A percentile compares a stretch with the other conserved stretches of the same genome.
Conservation (phyloP, 257 asterid species). For the Solanum etuberosum region DNA sequence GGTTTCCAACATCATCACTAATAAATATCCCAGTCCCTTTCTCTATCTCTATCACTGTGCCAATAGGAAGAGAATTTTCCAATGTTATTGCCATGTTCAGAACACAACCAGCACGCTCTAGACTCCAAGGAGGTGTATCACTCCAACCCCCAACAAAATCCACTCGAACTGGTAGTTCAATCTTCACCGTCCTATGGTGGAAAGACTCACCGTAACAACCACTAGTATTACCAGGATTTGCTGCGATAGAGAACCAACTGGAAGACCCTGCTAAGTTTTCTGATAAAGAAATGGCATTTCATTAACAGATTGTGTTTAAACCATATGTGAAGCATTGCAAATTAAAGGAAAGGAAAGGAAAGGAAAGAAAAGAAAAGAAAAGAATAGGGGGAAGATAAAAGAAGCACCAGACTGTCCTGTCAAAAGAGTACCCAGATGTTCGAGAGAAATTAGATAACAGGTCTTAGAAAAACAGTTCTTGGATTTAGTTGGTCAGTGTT, state of each 20-base stretch:
- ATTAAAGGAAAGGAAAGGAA: background rate
- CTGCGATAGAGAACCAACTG: slow-evolving; percentile 8
- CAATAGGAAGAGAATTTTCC: slow-evolving; percentile 72
- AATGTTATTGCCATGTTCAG: slow-evolving; percentile 86
- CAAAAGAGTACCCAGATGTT: background rate
- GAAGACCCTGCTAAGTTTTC: slow-evolving; percentile 33
- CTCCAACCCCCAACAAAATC: slow-evolving; percentile 99
- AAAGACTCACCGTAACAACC: slow-evolving; percentile 29
- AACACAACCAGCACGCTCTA: slow-evolving; percentile 92
- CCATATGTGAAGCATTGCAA: background rate
- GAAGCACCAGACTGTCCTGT: background rate
- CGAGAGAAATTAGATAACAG: background rate
- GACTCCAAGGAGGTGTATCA: slow-evolving; percentile 98
- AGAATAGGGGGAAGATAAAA: background rate
- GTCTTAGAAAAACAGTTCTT: background rate
- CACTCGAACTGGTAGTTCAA: slow-evolving; percentile 90
- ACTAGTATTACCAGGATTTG: slow-evolving; percentile 19
- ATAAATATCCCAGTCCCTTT: slow-evolving; percentile 34
- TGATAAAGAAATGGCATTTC: slow-evolving; percentile 9
- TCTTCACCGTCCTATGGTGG: slow-evolving; percentile 50
- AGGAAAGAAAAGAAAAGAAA: no score
- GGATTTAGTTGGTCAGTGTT: background rate
- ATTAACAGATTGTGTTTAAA: slow-evolving; percentile 1
- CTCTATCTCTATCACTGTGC: slow-evolving; percentile 61
- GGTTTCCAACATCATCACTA: slow-evolving; percentile 57